Conservation (phyloP, 2,329 filamentous ascomycete genomes). For the Leptographium galeiforme region DNA sequence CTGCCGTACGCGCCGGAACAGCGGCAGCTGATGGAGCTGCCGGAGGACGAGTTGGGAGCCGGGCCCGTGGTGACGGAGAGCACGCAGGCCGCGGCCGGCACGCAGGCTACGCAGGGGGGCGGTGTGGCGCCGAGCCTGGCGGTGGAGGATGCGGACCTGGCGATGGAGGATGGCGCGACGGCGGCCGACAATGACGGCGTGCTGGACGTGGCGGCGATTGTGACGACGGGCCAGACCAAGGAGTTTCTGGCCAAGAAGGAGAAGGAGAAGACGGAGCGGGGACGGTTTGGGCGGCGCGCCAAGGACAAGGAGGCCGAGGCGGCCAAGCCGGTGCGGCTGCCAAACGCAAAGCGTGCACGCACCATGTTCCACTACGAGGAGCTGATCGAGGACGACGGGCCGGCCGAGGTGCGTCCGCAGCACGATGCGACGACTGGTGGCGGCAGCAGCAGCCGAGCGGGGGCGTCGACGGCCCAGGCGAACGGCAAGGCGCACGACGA, state of each 20-base stretch:
- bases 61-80: slow-evolving; percentile 17
- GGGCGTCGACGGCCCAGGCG: not conserved
- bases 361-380: slow-evolving; percentile 67
- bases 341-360: slow-evolving; percentile 57
- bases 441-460: not conserved
- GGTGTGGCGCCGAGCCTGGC: slow-evolving; percentile 17
- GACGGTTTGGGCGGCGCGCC: slow-evolving; percentile 44
- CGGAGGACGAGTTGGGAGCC: slow-evolving; percentile 20
- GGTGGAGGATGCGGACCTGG: slow-evolving; percentile 18
- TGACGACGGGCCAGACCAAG: slow-evolving; percentile 66
- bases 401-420: slow-evolving; percentile 10
- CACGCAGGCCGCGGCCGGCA: slow-evolving; percentile 9
- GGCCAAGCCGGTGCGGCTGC: slow-evolving; percentile 45
- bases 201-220: slow-evolving; percentile 72
- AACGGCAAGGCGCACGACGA: slow-evolving; percentile 6
- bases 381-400: slow-evolving; percentile 40
- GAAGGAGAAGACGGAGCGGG: slow-evolving; percentile 60
- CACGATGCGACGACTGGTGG: not conserved
- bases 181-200: slow-evolving; percentile 49
- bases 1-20: slow-evolving; percentile 38
- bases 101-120: slow-evolving; percentile 8
- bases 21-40: slow-evolving; percentile 34
- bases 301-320: slow-evolving; percentile 45
- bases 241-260: slow-evolving; percentile 77
- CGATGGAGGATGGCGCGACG: slow-evolving; percentile 25